These are phyloP conservation scores for Dionaea muscipula DNA, from an alignment of 179 eudicot genomes.

Conservation along the genomic window DNA sequence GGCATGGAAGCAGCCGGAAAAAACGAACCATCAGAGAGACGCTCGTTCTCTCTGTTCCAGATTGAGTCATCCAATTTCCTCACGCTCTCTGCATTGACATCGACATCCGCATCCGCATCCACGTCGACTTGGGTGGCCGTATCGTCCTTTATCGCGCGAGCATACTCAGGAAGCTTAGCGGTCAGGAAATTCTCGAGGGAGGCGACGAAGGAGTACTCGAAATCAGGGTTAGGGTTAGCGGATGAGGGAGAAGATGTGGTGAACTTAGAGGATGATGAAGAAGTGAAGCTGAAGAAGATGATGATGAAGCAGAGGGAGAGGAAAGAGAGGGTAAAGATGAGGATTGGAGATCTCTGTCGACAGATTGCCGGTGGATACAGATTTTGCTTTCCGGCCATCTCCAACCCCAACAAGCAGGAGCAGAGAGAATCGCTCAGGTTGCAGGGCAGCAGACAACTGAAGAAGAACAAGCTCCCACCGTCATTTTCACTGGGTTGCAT, in stretches of 20 bases:
- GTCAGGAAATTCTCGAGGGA: constrained; percentile 68
- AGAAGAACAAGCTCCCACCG: too few species aligned
- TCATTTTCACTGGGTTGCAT: too few species aligned
- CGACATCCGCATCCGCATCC: too few species aligned
- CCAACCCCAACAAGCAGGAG: too few species aligned
- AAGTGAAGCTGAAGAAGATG: constrained; percentile 22
- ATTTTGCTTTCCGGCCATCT: constrained; percentile 61
- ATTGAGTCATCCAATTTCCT: constrained; percentile 40
- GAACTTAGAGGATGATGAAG: constrained; percentile 14
- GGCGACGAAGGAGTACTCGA: constrained; percentile 58
- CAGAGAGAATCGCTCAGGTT: too few species aligned
- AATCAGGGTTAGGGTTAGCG: constrained; percentile 29
- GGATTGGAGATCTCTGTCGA: constrained; percentile 31
- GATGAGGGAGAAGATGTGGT: constrained; percentile 12
- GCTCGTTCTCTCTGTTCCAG: constrained; percentile 33
- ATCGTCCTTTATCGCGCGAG: constrained; percentile 20
- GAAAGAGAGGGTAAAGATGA: constrained; percentile 34
- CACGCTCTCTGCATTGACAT: constrained; percentile 17
- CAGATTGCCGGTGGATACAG: constrained; percentile 13
- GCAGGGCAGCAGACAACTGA: too few species aligned
- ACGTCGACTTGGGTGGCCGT: constrained; percentile 13
- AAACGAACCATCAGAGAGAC: constrained; percentile 18
- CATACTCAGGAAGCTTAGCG: constrained; percentile 13
- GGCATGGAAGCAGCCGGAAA: constrained; percentile 25
- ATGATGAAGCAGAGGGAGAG: constrained; percentile 33